Evolutionary conservation across 768 basidiomycete genomes (phyloP).

Genomic region (Sistotremastrum niveocremeum): DNA sequence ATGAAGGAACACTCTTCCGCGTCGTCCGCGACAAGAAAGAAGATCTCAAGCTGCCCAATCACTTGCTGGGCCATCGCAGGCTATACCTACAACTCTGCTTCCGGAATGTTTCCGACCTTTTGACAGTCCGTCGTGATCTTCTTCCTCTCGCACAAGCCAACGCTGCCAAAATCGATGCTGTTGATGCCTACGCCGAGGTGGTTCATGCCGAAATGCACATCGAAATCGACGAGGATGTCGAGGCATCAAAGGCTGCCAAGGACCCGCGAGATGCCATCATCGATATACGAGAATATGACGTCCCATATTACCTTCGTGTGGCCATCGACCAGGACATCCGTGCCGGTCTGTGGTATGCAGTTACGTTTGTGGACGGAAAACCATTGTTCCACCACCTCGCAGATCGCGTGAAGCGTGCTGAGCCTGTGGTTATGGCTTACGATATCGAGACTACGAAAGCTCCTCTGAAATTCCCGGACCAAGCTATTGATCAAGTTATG

Average conservation of each 20-base stretch:
- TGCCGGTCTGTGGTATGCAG: conserved; percentile 94
- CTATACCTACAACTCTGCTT: conserved; percentile 84
- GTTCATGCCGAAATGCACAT: conserved; percentile 61
- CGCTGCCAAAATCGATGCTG: conserved; percentile 81
- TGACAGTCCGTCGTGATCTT: conserved; percentile 76
- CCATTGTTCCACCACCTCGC: conserved; percentile 56
- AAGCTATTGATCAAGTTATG: conserved; percentile 95
- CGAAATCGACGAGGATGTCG: conserved; percentile 53
- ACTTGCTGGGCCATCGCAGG: conserved; percentile 87
- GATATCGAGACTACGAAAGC: conserved; percentile 99
- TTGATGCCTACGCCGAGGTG: conserved; percentile 97
- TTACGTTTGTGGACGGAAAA: conserved; percentile 71
- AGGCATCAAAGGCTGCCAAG: conserved; percentile 31
- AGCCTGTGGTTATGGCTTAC: conserved; percentile 96
- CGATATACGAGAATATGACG: conserved; percentile 92
- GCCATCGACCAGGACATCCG: conserved; percentile 98
- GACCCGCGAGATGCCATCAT: conserved; percentile 89
- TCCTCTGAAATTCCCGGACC: conserved; percentile 99
- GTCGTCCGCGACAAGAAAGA: conserved; percentile 79
- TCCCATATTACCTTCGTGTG: conserved; percentile 96
- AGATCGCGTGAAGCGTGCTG: conserved; percentile 93
- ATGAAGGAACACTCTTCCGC: conserved; percentile 73
- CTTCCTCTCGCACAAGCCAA: conserved; percentile 85
- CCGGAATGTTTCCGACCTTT: conserved; percentile 85
- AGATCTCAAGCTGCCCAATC: conserved; percentile 91